Conservation (phyloP, 2,329 filamentous ascomycete species). For the Scedosporium dehoogii region DNA sequence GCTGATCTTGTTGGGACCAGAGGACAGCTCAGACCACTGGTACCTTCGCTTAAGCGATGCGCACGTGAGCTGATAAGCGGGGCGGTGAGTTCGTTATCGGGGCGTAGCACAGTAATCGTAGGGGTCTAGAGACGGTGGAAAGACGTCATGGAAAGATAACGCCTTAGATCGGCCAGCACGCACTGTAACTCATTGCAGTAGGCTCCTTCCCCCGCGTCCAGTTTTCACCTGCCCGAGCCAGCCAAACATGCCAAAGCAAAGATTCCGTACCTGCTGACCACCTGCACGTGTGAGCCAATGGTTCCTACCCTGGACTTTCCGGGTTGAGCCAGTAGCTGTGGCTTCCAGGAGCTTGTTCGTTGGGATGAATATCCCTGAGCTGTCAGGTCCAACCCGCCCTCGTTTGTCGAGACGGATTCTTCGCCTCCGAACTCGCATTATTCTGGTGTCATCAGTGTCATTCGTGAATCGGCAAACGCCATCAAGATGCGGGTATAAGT, state of each 20-base stretch:
- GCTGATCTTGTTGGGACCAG: not conserved
- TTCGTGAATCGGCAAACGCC: not conserved
- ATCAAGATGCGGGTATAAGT: not conserved
- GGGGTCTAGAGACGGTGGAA: not conserved
- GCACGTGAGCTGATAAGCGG: conserved; percentile 7
- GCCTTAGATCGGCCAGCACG: not conserved
- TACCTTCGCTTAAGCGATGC: not conserved
- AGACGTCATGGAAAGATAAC: conserved; percentile 6
- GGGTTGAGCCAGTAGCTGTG: not conserved
- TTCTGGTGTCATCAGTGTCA: not conserved
- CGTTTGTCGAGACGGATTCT: not conserved
- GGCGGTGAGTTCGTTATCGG: not conserved
- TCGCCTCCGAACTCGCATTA: not conserved
- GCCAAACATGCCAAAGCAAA: not conserved
- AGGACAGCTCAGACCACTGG: no score
- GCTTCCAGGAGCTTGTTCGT: not conserved
- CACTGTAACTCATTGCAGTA: not conserved
- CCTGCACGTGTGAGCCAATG: not conserved
- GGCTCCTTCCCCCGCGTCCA: not conserved
- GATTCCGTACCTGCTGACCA: conserved; percentile 1
- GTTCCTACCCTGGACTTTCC: not conserved
- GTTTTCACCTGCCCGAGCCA: not conserved
- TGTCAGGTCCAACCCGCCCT: no score
- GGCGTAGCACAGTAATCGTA: not conserved
- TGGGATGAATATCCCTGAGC: not conserved